Evolutionary conservation across 1,284 basidiomycete genomes (phyloP).

Genomic region (Cystobasidium sp.): DNA sequence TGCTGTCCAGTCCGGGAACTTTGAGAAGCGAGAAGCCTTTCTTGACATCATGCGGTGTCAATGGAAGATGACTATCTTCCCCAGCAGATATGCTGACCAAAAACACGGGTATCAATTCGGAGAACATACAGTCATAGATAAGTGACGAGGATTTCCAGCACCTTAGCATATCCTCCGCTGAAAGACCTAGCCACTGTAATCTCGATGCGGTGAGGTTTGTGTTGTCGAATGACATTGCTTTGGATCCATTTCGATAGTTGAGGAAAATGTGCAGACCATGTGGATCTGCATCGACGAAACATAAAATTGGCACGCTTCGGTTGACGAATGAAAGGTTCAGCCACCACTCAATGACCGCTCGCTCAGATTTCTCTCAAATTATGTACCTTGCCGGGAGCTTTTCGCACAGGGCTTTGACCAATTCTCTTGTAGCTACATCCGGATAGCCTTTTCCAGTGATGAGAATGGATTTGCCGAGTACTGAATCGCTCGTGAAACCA

Average conservation of each 20-base stretch:
- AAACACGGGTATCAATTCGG: background rate
- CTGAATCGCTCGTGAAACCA: constrained; percentile 60
- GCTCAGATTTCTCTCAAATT: constrained; percentile 45
- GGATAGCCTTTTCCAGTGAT: constrained; percentile 93
- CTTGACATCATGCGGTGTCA: constrained; percentile 72
- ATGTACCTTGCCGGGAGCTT: constrained; percentile 64
- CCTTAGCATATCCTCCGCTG: constrained; percentile 57
- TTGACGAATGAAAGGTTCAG: background rate
- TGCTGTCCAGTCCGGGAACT: constrained; percentile 62
- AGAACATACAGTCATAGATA: constrained; percentile 53
- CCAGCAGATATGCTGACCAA: constrained; percentile 61
- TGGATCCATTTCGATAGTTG: constrained; percentile 66
- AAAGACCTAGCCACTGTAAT: constrained; percentile 78
- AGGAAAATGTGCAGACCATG: constrained; percentile 87
- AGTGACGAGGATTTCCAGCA: constrained; percentile 52
- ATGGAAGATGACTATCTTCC: constrained; percentile 68
- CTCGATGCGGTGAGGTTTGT: constrained; percentile 67
- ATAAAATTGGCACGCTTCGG: constrained; percentile 69
- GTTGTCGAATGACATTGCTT: constrained; percentile 66
- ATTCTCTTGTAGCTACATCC: constrained; percentile 81
- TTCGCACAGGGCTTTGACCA: constrained; percentile 72
- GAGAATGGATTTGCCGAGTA: constrained; percentile 68
- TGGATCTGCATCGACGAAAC: constrained; percentile 85
- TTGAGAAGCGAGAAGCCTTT: constrained; percentile 74
- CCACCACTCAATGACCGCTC: background rate